Percentiles rank a stretch among this genome's conserved stretches.
Evolutionary conservation across 2,329 filamentous ascomycete genomes (phyloP).

Genomic region (Pestalotiopsis sp.): DNA sequence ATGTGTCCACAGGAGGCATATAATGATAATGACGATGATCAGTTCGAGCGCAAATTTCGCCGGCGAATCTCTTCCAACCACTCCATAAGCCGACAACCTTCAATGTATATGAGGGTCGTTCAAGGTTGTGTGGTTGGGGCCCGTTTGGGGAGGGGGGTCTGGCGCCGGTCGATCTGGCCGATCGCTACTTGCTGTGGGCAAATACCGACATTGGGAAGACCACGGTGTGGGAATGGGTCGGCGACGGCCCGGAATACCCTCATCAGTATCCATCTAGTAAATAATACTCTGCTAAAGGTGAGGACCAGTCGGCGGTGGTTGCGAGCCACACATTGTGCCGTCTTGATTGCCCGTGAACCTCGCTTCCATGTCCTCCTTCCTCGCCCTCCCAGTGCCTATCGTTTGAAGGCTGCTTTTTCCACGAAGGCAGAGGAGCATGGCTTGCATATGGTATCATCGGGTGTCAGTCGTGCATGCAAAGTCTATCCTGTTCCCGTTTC

Average conservation of each 20-base stretch:
- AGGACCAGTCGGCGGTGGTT: neutral
- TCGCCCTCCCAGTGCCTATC: neutral
- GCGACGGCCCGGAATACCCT: conserved; percentile 5
- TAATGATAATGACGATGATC: neutral
- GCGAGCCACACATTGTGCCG: neutral
- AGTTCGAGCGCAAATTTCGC: neutral
- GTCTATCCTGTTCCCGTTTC: neutral
- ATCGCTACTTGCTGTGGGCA: conserved; percentile 9
- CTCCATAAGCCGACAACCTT: neutral
- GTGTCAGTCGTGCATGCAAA: neutral
- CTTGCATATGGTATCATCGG: neutral
- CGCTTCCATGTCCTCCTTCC: neutral
- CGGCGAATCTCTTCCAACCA: neutral
- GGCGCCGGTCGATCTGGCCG: conserved; percentile 10
- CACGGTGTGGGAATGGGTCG: neutral
- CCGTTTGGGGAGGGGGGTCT: neutral
- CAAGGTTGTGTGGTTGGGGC: too few species aligned
- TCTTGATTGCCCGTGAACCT: neutral
- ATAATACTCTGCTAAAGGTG: neutral
- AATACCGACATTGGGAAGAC: neutral
- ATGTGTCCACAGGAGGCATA: neutral
- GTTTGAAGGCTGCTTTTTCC: neutral
- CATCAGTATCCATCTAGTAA: neutral
- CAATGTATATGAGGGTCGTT: neutral
- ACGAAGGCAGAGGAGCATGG: neutral